Evolutionary conservation across 495 filamentous ascomycete genomes (phyloP).

Genomic region (Xylaria grammica): DNA sequence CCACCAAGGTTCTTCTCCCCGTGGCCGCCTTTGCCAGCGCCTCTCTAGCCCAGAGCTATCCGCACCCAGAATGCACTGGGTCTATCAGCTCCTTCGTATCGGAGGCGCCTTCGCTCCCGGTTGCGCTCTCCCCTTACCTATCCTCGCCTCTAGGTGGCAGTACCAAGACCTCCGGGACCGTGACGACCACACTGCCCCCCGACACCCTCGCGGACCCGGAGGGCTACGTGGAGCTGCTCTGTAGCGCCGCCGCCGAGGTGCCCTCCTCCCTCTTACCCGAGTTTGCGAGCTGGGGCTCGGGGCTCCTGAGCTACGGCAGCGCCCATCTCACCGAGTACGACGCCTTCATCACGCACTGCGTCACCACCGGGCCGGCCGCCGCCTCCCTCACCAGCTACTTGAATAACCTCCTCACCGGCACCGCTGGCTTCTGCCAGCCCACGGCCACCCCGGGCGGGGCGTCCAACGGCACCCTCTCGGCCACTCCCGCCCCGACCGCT

Average conservation of each 20-base stretch:
- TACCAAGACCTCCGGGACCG: background rate
- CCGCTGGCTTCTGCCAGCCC: background rate
- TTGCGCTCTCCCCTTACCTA: background rate
- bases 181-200: conserved; percentile 2
- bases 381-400: conserved; percentile 8
- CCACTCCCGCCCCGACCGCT: background rate
- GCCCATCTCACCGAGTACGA: conserved; percentile 1
- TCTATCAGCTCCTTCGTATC: background rate
- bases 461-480: background rate
- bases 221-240: background rate
- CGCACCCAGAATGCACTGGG: background rate
- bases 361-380: conserved; percentile 5
- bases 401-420: background rate
- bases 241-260: conserved; percentile 1
- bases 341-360: background rate
- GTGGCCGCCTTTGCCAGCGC: conserved; percentile 1
- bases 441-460: background rate
- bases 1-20: conserved; percentile 2
- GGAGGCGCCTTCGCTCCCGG: background rate
- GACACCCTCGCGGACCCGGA: conserved; percentile 8
- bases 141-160: background rate
- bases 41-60: conserved; percentile 1
- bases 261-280: conserved; percentile 4
- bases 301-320: conserved; percentile 11
- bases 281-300: background rate